A percentile compares a stretch with the other conserved stretches of the same genome.
Evolutionary conservation across 1,284 basidiomycete genomes (phyloP).

Genomic region (Tilletia walkeri): DNA sequence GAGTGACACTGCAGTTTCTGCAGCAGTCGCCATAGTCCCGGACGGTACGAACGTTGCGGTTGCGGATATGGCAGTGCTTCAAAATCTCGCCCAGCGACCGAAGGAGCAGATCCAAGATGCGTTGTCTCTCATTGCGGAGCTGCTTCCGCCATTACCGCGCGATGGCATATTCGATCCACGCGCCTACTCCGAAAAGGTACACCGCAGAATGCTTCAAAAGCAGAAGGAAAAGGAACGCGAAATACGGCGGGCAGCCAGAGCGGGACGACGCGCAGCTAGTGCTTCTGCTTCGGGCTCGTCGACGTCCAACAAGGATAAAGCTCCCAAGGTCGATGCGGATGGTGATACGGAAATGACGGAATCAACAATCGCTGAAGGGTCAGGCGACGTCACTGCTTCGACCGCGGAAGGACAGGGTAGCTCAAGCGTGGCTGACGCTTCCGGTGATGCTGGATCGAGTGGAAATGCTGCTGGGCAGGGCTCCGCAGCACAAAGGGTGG

Average conservation of each 20-base stretch:
- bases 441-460: neutral
- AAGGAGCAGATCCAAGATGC: slow-evolving; percentile 67
- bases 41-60: slow-evolving; percentile 23
- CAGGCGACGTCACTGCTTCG: slow-evolving; percentile 18
- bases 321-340: neutral
- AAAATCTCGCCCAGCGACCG: slow-evolving; percentile 75
- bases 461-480: slow-evolving; percentile 15
- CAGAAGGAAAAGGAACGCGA: slow-evolving; percentile 21
- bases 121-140: slow-evolving; percentile 44
- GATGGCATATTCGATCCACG: slow-evolving; percentile 93
- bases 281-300: neutral
- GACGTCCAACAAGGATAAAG: neutral
- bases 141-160: slow-evolving; percentile 56
- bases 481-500: slow-evolving; percentile 29
- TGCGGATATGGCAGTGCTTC: slow-evolving; percentile 26
- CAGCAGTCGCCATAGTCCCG: slow-evolving; percentile 32
- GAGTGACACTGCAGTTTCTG: slow-evolving; percentile 27
- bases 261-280: neutral
- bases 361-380: neutral
- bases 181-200: slow-evolving; percentile 79
- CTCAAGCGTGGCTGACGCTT: neutral
- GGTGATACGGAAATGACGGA: neutral
- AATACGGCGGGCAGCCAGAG: neutral
- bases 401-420: neutral
- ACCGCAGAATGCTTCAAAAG: slow-evolving; percentile 52